Evolutionary conservation across 2,329 filamentous ascomycete genomes (phyloP), one percentile per base, ranked within the genome.

Genomic region (Diaporthe amygdali): DNA sequence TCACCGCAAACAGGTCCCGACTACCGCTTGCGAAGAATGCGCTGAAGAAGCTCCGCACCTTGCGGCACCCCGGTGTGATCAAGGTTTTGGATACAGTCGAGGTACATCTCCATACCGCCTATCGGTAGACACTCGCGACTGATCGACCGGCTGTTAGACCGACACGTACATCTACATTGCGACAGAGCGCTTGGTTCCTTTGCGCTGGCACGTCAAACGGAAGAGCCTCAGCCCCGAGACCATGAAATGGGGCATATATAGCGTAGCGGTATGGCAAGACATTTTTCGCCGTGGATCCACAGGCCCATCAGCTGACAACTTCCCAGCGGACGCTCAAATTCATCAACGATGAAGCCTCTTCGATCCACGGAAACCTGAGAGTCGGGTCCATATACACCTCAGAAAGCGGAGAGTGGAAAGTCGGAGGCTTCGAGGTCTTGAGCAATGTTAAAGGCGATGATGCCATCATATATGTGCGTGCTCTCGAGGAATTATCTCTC

Each of bases 381-480:
- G 93, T 94, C 25, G 93, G 93, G 0, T 97, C 96, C 0, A 88
- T 99, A 74, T 99, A 95, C 81, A 96, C 94, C 5, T 95, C 94
- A 72, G 96, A 98, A 79, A 98, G 96, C 78, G 96, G 96, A 71
- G 96, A 99, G 83, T 99, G 96, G 96, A 98, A 97, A 79, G 85
- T 99, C 2, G 95, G 93, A 25, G 96, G 96, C 0, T 97, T 99
- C 76, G 96, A 99, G 75, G 89, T 97, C 6, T 82, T 98, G 71
- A 98, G 95, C 82, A 98, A 93, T 46, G 92, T 98, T 83, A 98
- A 98, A 78, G 96, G 98, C 70, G 95, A 98, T 73, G 94, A 98
- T 76, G 94, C 95, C 12, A 87, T 97, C 59, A 95, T 99, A 78
- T 98, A 97, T 79, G 92, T 94, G 75, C 22, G 80, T 25, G 17